phyloP scores from a whole-genome alignment of 2,329 filamentous ascomycete genomes.

The Emergomyces orientalis region DNA sequence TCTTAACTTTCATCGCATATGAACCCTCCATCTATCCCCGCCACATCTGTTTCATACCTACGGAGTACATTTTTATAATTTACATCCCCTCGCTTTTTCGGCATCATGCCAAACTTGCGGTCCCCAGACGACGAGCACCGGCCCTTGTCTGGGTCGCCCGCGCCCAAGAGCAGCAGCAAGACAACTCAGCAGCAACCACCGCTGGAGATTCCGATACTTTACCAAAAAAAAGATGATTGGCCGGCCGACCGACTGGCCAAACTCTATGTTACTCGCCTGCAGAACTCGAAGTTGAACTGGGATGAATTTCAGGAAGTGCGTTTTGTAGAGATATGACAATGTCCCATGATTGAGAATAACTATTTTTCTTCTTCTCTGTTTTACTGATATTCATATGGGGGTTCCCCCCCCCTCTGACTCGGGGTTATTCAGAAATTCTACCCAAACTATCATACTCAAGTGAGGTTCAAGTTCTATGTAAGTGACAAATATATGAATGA shows the following conservation, averaged over 20 bases:
- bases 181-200: neutral
- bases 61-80: neutral
- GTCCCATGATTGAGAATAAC: neutral
- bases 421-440: slow-evolving; percentile 1
- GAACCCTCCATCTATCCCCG: too few species aligned
- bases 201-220: too few species aligned
- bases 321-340: neutral
- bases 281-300: slow-evolving; percentile 1
- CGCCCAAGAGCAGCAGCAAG: neutral
- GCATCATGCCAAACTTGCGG: neutral
- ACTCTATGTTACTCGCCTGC: neutral
- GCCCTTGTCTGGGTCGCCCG: neutral
- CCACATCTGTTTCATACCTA: too few species aligned
- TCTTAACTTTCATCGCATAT: too few species aligned
- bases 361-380: neutral
- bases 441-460: neutral
- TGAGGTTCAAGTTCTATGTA: slow-evolving; percentile 5
- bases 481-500: neutral
- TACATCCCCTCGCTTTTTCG: neutral
- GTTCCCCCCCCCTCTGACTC: neutral
- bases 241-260: neutral
- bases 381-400: neutral
- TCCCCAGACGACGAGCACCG: neutral
- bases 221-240: slow-evolving; percentile 2
- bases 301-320: slow-evolving; percentile 6